Evolutionary conservation across 495 filamentous ascomycete genomes (phyloP).

Genomic region (Penicillium subrubescens): DNA sequence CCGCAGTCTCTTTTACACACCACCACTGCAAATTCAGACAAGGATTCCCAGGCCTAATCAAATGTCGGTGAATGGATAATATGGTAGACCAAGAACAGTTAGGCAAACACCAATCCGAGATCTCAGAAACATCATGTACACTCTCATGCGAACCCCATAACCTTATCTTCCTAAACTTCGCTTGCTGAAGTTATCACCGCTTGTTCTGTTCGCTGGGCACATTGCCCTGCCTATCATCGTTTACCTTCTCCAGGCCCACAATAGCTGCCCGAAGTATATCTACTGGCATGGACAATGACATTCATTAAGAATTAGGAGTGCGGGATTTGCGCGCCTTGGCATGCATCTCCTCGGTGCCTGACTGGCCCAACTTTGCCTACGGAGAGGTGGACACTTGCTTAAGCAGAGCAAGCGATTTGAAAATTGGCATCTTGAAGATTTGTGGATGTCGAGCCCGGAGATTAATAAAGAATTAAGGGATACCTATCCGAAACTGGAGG

Average conservation of each 20-base stretch:
- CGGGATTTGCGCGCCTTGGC: not conserved
- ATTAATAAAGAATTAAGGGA: too few relatives aligned
- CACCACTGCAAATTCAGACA: not conserved
- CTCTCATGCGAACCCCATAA: not conserved
- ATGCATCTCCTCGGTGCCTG: not conserved
- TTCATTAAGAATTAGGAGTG: not conserved
- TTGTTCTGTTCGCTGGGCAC: not conserved
- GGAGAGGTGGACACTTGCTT: too few relatives aligned
- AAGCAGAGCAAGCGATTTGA: too few relatives aligned
- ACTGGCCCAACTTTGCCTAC: not conserved
- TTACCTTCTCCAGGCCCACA: not conserved
- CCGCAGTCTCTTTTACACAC: not conserved
- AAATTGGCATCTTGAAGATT: too few relatives aligned
- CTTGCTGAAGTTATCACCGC: not conserved
- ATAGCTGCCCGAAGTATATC: not conserved
- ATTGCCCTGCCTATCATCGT: not conserved
- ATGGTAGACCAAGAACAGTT: not conserved
- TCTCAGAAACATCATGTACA: not conserved
- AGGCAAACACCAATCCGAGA: not conserved
- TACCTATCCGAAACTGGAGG: too few relatives aligned
- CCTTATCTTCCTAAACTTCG: not conserved
- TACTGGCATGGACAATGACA: not conserved
- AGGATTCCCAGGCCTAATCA: not conserved
- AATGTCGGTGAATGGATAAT: not conserved
- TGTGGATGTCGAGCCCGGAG: too few relatives aligned